Conservation (phyloP, 805 yeast species). For the Metschnikowia santaceciliae region DNA sequence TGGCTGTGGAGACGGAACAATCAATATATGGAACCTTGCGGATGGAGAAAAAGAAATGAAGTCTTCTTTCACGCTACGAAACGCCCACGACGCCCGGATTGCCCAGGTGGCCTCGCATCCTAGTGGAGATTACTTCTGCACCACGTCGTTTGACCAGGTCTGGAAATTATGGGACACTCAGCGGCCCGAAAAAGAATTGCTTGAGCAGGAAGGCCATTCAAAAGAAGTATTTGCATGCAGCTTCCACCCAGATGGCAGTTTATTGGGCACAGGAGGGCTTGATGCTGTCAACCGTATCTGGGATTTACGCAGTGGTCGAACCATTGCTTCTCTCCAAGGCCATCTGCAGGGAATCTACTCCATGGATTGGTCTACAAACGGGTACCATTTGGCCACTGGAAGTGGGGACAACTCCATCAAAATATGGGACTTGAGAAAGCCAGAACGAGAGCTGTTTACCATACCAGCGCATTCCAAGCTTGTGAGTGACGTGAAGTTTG, state of each 20-base stretch:
- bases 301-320: slow-evolving; percentile 81
- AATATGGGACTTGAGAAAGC: slow-evolving; percentile 77
- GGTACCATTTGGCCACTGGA: slow-evolving; percentile 74
- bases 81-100: slow-evolving; percentile 49
- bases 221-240: slow-evolving; percentile 61
- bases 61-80: slow-evolving; percentile 15
- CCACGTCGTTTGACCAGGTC: slow-evolving; percentile 79
- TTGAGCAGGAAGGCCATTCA: slow-evolving; percentile 82
- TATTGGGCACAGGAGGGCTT: slow-evolving; percentile 71
- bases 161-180: slow-evolving; percentile 85
- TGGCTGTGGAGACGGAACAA: slow-evolving; percentile 39
- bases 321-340: slow-evolving; percentile 53
- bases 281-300: slow-evolving; percentile 73
- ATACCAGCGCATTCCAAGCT: slow-evolving; percentile 75
- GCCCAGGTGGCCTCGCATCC: slow-evolving; percentile 67
- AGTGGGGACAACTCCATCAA: slow-evolving; percentile 77
- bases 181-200: slow-evolving; percentile 38
- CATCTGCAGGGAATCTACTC: slow-evolving; percentile 72
- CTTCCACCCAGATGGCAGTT: slow-evolving; percentile 74
- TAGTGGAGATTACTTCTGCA: slow-evolving; percentile 47
- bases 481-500: slow-evolving; percentile 62
- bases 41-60: not conserved
- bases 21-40: slow-evolving; percentile 27
- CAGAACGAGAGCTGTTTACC: slow-evolving; percentile 33
- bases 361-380: slow-evolving; percentile 72